Evolutionary conservation across 192 early-diverging fungal species (phyloP).

Genomic region (Coemansia sp.): DNA sequence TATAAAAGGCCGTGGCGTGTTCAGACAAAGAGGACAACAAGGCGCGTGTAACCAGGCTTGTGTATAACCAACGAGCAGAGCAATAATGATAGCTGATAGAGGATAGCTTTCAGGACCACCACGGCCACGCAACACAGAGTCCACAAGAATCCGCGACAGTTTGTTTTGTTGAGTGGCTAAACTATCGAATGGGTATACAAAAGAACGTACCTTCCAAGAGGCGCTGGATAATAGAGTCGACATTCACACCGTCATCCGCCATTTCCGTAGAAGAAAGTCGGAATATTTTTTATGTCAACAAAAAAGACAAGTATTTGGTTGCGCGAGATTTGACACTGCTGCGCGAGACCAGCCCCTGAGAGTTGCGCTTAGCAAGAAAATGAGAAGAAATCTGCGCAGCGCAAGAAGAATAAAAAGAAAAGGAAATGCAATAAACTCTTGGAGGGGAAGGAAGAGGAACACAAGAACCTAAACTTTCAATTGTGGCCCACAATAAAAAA

Average conservation of each 20-base stretch:
- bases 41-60: not conserved
- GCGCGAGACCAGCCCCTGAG: slow-evolving; percentile 4
- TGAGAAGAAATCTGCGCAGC: not conserved
- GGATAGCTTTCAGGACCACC: not conserved
- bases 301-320: slow-evolving; percentile 2
- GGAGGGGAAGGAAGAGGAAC: too few species aligned
- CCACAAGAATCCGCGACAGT: not conserved
- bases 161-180: slow-evolving; percentile 2
- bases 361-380: not conserved
- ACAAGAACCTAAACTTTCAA: not conserved
- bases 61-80: slow-evolving; percentile 1
- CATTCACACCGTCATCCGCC: slow-evolving; percentile 51
- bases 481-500: not conserved
- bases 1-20: not conserved
- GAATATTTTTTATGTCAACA: not conserved
- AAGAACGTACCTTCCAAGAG: slow-evolving; percentile 47
- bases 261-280: slow-evolving; percentile 16
- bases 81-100: not conserved
- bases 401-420: slow-evolving; percentile 5
- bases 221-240: slow-evolving; percentile 55
- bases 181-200: not conserved
- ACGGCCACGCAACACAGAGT: not conserved
- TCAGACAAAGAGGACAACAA: not conserved
- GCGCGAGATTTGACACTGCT: slow-evolving; percentile 3
- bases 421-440: not conserved